These are phyloP conservation scores for Aspergillus panamensis DNA, from an alignment of 495 filamentous ascomycete species.

Conservation along the genomic window DNA sequence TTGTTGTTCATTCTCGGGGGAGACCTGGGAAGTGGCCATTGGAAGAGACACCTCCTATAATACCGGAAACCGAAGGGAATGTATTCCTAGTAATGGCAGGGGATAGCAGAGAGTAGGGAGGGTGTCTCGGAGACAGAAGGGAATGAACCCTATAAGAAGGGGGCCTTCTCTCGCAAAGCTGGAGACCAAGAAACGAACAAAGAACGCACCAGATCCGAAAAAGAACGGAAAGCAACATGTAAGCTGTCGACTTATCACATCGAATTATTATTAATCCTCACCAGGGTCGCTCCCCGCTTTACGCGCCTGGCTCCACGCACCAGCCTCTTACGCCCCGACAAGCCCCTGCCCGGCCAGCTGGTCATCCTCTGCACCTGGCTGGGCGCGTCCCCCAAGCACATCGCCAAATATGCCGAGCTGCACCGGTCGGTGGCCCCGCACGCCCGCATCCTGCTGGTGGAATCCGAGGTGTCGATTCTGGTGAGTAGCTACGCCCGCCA, in stretches of 20 bases:
- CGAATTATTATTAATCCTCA: neutral
- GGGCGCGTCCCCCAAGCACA: constrained; percentile 1
- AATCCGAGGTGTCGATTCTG: constrained; percentile 7
- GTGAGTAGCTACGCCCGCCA: constrained; percentile 9
- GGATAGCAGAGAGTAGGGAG: neutral
- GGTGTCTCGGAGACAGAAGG: neutral
- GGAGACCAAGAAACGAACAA: neutral
- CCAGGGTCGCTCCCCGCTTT: neutral
- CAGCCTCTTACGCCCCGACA: neutral
- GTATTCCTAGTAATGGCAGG: no score
- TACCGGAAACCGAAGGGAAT: no score
- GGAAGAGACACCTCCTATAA: no score
- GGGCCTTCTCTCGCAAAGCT: neutral
- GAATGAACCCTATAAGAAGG: neutral
- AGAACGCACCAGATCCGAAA: neutral
- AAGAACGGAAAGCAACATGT: neutral
- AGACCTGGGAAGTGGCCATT: neutral
- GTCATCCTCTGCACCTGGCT: constrained; percentile 9
- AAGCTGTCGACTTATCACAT: neutral
- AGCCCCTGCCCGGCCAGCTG: neutral
- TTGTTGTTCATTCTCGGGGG: neutral
- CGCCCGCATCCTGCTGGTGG: constrained; percentile 2
- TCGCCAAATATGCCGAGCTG: constrained; percentile 8
- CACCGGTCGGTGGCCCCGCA: neutral
- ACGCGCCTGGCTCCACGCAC: neutral